Evolutionary conservation across 352 stramenopile genomes (phyloP).

Genomic region (Phytopythium delawarense): DNA sequence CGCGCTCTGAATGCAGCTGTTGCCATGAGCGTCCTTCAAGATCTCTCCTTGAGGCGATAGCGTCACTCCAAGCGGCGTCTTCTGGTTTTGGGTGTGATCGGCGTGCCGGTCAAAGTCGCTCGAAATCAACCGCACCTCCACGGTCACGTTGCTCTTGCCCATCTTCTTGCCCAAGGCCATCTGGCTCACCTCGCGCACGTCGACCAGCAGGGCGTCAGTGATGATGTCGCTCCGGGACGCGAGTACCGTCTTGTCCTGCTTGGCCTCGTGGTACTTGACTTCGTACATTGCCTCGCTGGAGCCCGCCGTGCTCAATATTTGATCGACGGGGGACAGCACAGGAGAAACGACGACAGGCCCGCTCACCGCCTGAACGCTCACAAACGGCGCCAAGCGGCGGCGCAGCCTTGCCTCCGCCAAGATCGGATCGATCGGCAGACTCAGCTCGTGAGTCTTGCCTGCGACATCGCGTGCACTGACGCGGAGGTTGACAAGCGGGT

Average conservation of each 20-base stretch:
- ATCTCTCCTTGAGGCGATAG: constrained; percentile 45
- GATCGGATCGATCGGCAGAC: constrained; percentile 36
- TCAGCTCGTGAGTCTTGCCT: constrained; percentile 33
- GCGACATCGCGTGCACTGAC: constrained; percentile 30
- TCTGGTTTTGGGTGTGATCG: constrained; percentile 12
- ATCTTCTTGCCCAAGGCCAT: constrained; percentile 35
- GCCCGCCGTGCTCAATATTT: too few relatives aligned
- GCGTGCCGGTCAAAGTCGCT: constrained; percentile 36
- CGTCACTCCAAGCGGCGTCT: constrained; percentile 35
- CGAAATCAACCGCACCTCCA: constrained; percentile 46
- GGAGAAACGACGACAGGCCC: constrained; percentile 7
- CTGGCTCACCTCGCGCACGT: constrained; percentile 47
- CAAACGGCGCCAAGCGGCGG: constrained; percentile 31
- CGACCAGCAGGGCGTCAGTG: constrained; percentile 37
- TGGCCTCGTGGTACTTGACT: constrained; percentile 17
- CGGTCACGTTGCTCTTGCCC: constrained; percentile 20
- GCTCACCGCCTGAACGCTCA: constrained; percentile 21
- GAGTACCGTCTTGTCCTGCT: constrained; percentile 3
- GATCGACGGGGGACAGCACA: not conserved
- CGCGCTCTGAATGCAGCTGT: constrained; percentile 25
- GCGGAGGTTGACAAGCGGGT: constrained; percentile 42
- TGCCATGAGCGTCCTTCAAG: constrained; percentile 19
- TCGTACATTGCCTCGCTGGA: constrained; percentile 4
- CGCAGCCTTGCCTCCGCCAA: constrained; percentile 43
- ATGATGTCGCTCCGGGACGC: constrained; percentile 35